Base-by-base conservation (phyloP, 2,329 filamentous ascomycete species). In the Grosmannia clavigera region DNA sequence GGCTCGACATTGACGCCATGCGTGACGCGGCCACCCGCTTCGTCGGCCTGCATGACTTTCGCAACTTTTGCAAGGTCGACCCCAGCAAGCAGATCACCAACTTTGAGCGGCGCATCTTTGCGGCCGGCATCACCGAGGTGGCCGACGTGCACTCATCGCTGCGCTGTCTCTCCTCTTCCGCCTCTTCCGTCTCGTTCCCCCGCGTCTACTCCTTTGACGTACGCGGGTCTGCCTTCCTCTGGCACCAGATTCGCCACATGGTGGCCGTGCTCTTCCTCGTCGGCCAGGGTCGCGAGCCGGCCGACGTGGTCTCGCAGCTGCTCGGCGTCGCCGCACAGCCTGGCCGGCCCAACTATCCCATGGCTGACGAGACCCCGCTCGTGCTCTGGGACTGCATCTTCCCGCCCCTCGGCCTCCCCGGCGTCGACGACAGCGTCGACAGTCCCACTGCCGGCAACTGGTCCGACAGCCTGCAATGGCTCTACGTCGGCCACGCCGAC, bases 211-310 rank as follows among this genome's bases (percentile, higher is more conserved):
- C 87, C 63, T 95, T 99, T 72, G 86, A 87, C 61, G 84, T 99
- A 50, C 84, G 92, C 66, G 94, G 94, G 25, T 91, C 88, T 9
- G 94, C 92, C 1, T 99, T 99, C 72, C 75, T 99, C 55, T 99
- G 94, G 94, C 94, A 99, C 74, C 94, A 99, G 75, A 95, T 99
- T 66, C 85, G 94, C 29, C 90, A 92, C 75, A 92, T 99, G 83
- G 85, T 95, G n/a, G 83, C 86, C 19, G 78, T 97, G 7, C 77
- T 99, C n/a, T 97, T 99, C 76, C 78, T 94, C 12, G 85, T 97
- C 10, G 94, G 90, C 33, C 94, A 99, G 74, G 85, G 90, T 0
- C 81, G 95, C 19, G 94, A 99, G 71, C 70, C 78, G 33, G 87
- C 92, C 0, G 81, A 81, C 0, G 74, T 97, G 16, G 78, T 97